These are phyloP conservation scores for Vaccinium macrocarpon DNA, from an alignment of 148 eudicot species.

Conservation along the genomic window DNA sequence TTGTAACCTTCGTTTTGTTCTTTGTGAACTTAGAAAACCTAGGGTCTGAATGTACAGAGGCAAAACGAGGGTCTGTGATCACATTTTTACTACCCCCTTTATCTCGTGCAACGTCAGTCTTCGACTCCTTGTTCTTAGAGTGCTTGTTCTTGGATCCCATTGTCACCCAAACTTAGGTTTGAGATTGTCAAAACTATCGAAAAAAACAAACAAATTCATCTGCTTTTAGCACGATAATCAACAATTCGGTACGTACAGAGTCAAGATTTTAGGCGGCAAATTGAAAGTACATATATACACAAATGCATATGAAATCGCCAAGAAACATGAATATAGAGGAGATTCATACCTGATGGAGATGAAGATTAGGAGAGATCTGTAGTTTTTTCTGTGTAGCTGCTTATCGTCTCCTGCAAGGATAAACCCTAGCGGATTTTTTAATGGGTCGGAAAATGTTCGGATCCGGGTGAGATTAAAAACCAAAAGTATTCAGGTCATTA, in stretches of 20 bases:
- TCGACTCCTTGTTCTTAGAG: slow-evolving; percentile 13
- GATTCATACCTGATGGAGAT: neutral
- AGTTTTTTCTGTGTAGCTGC: neutral
- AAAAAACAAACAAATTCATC: neutral
- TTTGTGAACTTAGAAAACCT: slow-evolving; percentile 65
- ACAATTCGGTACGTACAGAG: neutral
- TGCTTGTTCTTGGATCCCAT: slow-evolving; percentile 53
- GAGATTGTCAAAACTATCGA: neutral
- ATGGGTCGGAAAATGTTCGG: neutral
- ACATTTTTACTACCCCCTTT: slow-evolving; percentile 20
- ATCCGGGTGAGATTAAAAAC: neutral
- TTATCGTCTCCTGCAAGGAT: no score
- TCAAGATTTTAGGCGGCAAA: no score
- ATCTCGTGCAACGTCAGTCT: neutral
- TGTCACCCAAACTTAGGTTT: neutral
- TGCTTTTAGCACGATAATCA: neutral
- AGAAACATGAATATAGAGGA: neutral
- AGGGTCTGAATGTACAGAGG: slow-evolving; percentile 65
- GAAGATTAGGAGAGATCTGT: neutral
- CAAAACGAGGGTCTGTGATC: slow-evolving; percentile 65
- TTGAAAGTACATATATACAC: no score
- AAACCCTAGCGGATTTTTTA: neutral
- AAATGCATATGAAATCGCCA: neutral
- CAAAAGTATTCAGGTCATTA: neutral
- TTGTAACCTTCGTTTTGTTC: slow-evolving; percentile 49